These are phyloP conservation scores for Kodamaea lidongshanica DNA, from an alignment of 805 yeast genomes.

Conservation along the genomic window DNA sequence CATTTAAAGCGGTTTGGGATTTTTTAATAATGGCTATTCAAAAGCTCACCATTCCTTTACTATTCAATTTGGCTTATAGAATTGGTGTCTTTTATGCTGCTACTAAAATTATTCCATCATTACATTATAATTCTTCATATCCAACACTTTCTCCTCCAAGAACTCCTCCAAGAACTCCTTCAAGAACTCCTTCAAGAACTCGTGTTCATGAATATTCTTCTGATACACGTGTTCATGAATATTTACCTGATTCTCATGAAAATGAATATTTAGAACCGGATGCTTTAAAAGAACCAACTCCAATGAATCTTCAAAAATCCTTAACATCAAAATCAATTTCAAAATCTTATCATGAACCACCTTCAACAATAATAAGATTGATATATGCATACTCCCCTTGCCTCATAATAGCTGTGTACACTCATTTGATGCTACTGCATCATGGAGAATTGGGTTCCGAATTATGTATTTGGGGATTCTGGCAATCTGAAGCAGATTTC, in stretches of 20 bases:
- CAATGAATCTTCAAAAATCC: no score
- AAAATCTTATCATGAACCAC: conserved; percentile 14
- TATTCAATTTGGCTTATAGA: conserved; percentile 77
- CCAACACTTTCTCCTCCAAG: conserved; percentile 32
- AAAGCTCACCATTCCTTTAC: conserved; percentile 74
- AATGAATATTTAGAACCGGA: no score
- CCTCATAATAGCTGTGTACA: conserved; percentile 88
- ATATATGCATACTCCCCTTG: conserved; percentile 90
- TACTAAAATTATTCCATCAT: conserved; percentile 83
- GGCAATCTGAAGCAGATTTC: conserved; percentile 23
- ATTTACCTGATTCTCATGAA: no score
- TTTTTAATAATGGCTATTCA: conserved; percentile 45
- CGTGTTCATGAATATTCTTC: no score
- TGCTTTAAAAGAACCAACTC: no score
- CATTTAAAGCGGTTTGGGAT: conserved; percentile 50
- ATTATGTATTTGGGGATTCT: conserved; percentile 53
- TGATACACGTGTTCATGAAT: no score
- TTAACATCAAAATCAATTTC: conserved; percentile 6
- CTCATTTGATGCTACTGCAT: conserved; percentile 88
- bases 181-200: conserved; percentile 9
- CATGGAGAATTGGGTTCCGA: conserved; percentile 67
- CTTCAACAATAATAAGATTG: conserved; percentile 42
- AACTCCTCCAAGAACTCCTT: conserved; percentile 24
- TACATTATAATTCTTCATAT: conserved; percentile 39
- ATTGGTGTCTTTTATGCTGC: conserved; percentile 86